A percentile compares a stretch with the other conserved stretches of the same genome.
phyloP scores from a whole-genome alignment of 805 yeast genomes.

The Lipomyces yamadae region DNA sequence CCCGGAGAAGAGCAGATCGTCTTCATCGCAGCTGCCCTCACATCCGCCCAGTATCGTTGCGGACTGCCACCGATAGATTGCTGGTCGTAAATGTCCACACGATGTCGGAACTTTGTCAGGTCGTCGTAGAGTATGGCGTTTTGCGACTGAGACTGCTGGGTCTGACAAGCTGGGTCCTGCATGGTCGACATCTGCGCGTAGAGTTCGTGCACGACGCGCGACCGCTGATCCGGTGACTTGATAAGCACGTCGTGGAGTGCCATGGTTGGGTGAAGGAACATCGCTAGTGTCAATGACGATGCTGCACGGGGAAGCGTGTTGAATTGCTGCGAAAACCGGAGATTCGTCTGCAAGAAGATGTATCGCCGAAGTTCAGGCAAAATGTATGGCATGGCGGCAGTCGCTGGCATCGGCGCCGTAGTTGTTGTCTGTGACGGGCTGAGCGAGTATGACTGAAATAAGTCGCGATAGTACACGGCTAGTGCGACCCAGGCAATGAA shows the following conservation, averaged over 20 bases:
- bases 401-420: neutral
- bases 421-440: slow-evolving; percentile 12
- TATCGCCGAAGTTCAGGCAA: slow-evolving; percentile 16
- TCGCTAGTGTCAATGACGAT: slow-evolving; percentile 24
- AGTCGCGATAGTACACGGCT: slow-evolving; percentile 29
- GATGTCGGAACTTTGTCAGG: slow-evolving; percentile 28
- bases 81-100: slow-evolving; percentile 27
- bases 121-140: slow-evolving; percentile 27
- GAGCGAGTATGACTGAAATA: slow-evolving; percentile 7
- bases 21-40: slow-evolving; percentile 8
- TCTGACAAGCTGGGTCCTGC: neutral
- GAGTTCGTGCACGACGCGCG: slow-evolving; percentile 33
- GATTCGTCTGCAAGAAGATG: slow-evolving; percentile 14
- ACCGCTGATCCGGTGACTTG: slow-evolving; percentile 30
- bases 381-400: slow-evolving; percentile 11
- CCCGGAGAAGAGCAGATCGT: neutral
- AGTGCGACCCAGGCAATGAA: slow-evolving; percentile 32
- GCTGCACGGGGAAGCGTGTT: slow-evolving; percentile 16
- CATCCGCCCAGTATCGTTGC: slow-evolving; percentile 29
- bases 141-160: slow-evolving; percentile 17
- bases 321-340: slow-evolving; percentile 30
- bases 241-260: slow-evolving; percentile 30
- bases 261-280: slow-evolving; percentile 34
- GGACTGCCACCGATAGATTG: slow-evolving; percentile 6
- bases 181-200: slow-evolving; percentile 25